phyloP scores from a whole-genome alignment of 1,139 yeast genomes.

The Williopsis jadinii region DNA sequence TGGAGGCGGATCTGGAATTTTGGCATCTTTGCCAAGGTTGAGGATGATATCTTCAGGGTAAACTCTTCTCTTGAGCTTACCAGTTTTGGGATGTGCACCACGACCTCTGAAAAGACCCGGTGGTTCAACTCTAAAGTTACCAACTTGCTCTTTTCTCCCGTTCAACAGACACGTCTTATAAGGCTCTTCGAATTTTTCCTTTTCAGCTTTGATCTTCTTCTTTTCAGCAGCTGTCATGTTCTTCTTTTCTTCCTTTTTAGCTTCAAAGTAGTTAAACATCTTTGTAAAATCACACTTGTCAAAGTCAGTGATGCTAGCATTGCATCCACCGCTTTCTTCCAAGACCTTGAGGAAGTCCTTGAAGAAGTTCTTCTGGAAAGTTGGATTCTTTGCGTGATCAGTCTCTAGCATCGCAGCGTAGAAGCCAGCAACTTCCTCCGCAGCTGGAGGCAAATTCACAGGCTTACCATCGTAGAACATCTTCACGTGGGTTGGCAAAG shows the following conservation, averaged over 20 bases:
- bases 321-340: conserved; percentile 61
- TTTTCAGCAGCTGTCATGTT: conserved; percentile 62
- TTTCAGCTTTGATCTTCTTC: conserved; percentile 62
- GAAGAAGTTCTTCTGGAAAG: conserved; percentile 82
- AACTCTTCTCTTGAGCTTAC: conserved; percentile 77
- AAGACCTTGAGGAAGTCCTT: conserved; percentile 66
- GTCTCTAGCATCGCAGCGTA: conserved; percentile 84
- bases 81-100: conserved; percentile 96
- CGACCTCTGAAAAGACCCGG: conserved; percentile 95
- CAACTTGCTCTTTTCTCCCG: conserved; percentile 88
- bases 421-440: conserved; percentile 96
- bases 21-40: conserved; percentile 67
- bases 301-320: conserved; percentile 50
- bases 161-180: conserved; percentile 74
- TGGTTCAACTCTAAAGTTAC: conserved; percentile 91
- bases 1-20: conserved; percentile 74
- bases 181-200: conserved; percentile 71
- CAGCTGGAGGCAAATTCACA: conserved; percentile 65
- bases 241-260: conserved; percentile 66
- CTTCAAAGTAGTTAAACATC: conserved; percentile 68
- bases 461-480: conserved; percentile 71
- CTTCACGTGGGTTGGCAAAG: conserved; percentile 75
- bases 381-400: conserved; percentile 84
- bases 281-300: conserved; percentile 70
- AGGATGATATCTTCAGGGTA: conserved; percentile 83